Evolutionary conservation across 495 filamentous ascomycete species (phyloP), one percentile per base, ranked within the genome.

Genomic region (Hypoxylon fragiforme): DNA sequence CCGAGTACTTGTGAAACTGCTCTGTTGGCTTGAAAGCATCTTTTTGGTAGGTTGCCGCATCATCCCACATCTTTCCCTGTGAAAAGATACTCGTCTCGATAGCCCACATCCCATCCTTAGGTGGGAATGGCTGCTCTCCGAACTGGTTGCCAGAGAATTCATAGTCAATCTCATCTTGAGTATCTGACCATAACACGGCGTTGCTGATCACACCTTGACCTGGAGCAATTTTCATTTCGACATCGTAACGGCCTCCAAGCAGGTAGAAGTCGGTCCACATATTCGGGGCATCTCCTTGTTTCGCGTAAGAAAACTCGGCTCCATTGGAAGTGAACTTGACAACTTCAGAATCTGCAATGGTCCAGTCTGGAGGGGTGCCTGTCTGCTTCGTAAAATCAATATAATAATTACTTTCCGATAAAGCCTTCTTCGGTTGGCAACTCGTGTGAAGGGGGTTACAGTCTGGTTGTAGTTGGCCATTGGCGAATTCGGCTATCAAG

Each of bases 151-250:
- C 87, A 24, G 89, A 74, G 78, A 85, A 89, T 66, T 91, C 87
- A 85, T 89, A 95, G 72, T 97, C 94, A 54, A 98, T 89, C 73
- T 98, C 94, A 69, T 98, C 94, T 11, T 95, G 81, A 56, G 86
- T 85, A 68, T 92, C 92, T 7, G 92, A 96, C 74, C 91, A 84
- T 60, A 98, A 73, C 26, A 94, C 87, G 31, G 90, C 79, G 67
- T 83, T 90, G 71, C 88, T 95, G 38, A 98, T 82, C 32, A 96
- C 75, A 39, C 89, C 89, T 2, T 60, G 62, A n/a, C 89, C 89
- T 3, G 77, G 75, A 41, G 87, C 81, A 57, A 89, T 85, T 66
- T 86, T 81, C 58, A 89, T 75, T 46, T 78, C 79, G 39, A 86
- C 77, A 50, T 88, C 84, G 40, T 90, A 81, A 49, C 85, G 80